Percentiles rank a stretch among this genome's conserved stretches.
These are phyloP conservation scores for Cladobotryum mycophilum DNA, from an alignment of 2,329 filamentous ascomycete genomes.

Conservation along the genomic window DNA sequence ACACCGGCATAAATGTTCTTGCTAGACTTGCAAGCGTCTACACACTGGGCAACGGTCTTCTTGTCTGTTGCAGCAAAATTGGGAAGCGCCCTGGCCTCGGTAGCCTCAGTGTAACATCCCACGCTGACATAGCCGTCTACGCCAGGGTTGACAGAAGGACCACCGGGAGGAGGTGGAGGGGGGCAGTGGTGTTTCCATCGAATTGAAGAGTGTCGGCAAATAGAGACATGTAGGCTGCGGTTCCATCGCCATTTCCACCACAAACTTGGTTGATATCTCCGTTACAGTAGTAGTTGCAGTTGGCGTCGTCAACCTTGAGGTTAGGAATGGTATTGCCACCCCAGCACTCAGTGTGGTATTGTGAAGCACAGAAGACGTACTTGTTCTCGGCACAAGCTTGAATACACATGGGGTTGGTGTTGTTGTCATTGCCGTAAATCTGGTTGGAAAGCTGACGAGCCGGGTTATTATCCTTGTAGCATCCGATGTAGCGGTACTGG, in stretches of 20 bases:
- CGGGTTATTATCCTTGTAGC: conserved; percentile 51
- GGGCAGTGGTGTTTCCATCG: conserved; percentile 21
- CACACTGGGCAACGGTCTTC: conserved; percentile 28
- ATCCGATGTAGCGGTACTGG: conserved; percentile 48
- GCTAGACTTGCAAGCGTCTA: conserved; percentile 26
- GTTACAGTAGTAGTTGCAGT: conserved; percentile 47
- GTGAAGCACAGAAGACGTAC: conserved; percentile 40
- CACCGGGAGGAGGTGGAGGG: conserved; percentile 24
- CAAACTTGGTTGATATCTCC: conserved; percentile 46
- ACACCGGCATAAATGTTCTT: conserved; percentile 29
- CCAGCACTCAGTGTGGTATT: conserved; percentile 51
- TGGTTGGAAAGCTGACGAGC: conserved; percentile 42
- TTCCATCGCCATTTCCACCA: conserved; percentile 41
- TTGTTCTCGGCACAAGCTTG: conserved; percentile 31
- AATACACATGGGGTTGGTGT: conserved; percentile 41
- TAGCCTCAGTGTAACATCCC: conserved; percentile 34
- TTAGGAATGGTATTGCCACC: conserved; percentile 42
- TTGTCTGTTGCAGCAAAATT: conserved; percentile 18
- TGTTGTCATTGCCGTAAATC: conserved; percentile 34
- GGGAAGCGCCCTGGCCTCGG: conserved; percentile 26
- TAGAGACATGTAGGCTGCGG: conserved; percentile 39
- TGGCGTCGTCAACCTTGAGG: conserved; percentile 34
- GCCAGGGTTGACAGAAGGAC: conserved; percentile 32
- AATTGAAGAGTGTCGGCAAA: conserved; percentile 34
- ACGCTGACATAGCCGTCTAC: conserved; percentile 29